Evolutionary conservation across 208 protist species (phyloP).

Genomic region (Leishmania gerbilli): DNA sequence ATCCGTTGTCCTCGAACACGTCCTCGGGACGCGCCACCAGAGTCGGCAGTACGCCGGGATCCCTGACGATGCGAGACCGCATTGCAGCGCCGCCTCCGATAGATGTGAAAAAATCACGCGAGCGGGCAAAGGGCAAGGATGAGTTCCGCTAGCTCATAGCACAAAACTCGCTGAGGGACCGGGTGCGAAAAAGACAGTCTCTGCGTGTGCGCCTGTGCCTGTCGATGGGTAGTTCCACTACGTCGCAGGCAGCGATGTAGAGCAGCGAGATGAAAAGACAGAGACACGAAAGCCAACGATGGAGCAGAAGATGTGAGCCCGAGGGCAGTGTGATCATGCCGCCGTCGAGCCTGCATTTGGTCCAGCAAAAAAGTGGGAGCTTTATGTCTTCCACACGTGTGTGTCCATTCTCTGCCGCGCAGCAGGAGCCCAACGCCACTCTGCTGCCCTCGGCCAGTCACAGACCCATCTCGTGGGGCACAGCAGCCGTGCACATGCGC

Average conservation of each 20-base stretch:
- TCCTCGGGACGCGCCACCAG: conserved; percentile 1
- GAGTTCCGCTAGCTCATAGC: neutral
- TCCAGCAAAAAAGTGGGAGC: neutral
- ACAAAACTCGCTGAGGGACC: neutral
- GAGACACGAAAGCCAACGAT: neutral
- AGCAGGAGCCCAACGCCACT: neutral
- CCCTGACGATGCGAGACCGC: neutral
- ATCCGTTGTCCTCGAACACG: conserved; percentile 2
- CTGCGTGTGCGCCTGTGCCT: neutral
- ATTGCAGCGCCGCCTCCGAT: neutral
- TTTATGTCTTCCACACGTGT: neutral
- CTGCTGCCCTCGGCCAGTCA: neutral
- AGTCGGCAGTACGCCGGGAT: neutral
- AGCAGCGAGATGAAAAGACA: neutral
- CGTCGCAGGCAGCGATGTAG: neutral
- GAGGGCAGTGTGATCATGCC: neutral
- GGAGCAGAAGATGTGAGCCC: neutral
- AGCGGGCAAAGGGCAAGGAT: neutral
- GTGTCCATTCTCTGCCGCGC: neutral
- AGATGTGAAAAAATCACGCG: neutral
- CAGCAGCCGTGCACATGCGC: neutral
- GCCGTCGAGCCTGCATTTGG: neutral
- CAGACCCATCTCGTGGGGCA: neutral
- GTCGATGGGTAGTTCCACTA: neutral
- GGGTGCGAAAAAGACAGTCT: neutral